phyloP scores from a whole-genome alignment of 768 basidiomycete species.

The Lentinula sp. region DNA sequence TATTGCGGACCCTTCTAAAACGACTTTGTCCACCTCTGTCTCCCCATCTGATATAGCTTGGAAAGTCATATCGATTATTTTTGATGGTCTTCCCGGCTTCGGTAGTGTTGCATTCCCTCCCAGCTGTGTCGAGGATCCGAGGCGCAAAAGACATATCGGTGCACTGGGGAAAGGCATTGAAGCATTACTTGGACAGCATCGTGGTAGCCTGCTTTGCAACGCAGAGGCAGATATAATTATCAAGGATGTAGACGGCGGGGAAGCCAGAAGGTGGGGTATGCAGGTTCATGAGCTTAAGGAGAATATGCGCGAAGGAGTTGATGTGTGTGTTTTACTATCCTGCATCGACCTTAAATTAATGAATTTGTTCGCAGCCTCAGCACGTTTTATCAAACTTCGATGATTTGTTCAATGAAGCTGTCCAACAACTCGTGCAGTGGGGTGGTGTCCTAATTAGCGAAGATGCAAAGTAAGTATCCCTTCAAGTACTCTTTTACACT shows the following conservation, averaged over 20 bases:
- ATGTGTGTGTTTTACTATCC: conserved; percentile 27
- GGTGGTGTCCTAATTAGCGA: conserved; percentile 65
- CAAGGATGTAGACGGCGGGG: conserved; percentile 50
- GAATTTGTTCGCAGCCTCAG: not conserved
- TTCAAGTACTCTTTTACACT: not conserved
- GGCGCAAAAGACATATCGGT: conserved; percentile 67
- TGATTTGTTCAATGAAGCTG: conserved; percentile 73
- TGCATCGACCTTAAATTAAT: not conserved
- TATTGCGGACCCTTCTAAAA: conserved; percentile 23
- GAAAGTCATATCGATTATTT: conserved; percentile 37
- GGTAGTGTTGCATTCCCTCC: conserved; percentile 77
- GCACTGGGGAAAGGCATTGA: conserved; percentile 71
- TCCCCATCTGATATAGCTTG: conserved; percentile 34
- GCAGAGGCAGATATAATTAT: conserved; percentile 30
- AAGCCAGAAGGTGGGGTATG: conserved; percentile 75
- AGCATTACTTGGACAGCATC: conserved; percentile 51
- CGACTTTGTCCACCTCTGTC: conserved; percentile 34
- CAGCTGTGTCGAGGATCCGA: conserved; percentile 72
- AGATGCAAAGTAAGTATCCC: conserved; percentile 51
- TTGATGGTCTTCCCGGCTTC: conserved; percentile 70
- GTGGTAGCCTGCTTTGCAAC: conserved; percentile 60
- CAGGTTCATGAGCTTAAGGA: conserved; percentile 54
- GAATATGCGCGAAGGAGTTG: conserved; percentile 49
- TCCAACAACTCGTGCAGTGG: conserved; percentile 70
- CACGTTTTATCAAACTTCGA: conserved; percentile 38